Evolutionary conservation across 257 asterid genomes (phyloP).

Genomic region (Petunia axillaris): DNA sequence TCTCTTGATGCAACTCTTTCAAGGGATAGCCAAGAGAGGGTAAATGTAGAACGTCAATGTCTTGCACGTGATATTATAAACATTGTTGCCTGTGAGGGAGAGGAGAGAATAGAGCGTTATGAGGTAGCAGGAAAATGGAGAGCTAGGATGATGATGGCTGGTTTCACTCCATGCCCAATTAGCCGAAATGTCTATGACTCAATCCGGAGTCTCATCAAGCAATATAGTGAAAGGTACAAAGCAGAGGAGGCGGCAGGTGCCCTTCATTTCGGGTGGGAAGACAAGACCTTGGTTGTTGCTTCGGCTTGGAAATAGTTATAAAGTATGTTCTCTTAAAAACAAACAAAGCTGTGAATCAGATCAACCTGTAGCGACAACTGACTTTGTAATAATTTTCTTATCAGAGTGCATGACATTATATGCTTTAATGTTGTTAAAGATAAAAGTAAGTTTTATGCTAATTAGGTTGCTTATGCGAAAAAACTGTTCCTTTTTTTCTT

Average conservation of each 20-base stretch:
- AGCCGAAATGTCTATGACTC: constrained; percentile 60
- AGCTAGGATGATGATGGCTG: constrained; percentile 98
- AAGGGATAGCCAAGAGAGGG: constrained; percentile 75
- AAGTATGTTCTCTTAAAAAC: background rate
- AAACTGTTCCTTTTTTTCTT: background rate
- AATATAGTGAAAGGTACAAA: constrained; percentile 72
- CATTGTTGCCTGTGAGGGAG: constrained; percentile 89
- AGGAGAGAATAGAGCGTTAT: constrained; percentile 85
- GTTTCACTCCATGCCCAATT: constrained; percentile 66
- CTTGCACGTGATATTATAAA: constrained; percentile 90
- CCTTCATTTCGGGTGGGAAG: constrained; percentile 95
- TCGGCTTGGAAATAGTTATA: constrained; percentile 71
- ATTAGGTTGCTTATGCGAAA: background rate
- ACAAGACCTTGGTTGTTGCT: constrained; percentile 69
- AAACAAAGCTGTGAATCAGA: background rate
- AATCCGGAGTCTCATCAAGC: constrained; percentile 58
- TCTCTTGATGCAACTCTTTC: constrained; percentile 84
- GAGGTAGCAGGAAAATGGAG: constrained; percentile 98
- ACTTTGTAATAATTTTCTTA: constrained; percentile 21
- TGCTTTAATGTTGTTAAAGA: constrained; percentile 20
- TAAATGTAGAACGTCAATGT: constrained; percentile 90
- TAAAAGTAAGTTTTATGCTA: background rate
- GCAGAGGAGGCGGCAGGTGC: constrained; percentile 70
- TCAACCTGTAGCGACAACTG: constrained; percentile 7
- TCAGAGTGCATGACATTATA: constrained; percentile 16